Evolutionary conservation across 352 stramenopile species (phyloP).

Genomic region (Globisporangium orthogonon): DNA sequence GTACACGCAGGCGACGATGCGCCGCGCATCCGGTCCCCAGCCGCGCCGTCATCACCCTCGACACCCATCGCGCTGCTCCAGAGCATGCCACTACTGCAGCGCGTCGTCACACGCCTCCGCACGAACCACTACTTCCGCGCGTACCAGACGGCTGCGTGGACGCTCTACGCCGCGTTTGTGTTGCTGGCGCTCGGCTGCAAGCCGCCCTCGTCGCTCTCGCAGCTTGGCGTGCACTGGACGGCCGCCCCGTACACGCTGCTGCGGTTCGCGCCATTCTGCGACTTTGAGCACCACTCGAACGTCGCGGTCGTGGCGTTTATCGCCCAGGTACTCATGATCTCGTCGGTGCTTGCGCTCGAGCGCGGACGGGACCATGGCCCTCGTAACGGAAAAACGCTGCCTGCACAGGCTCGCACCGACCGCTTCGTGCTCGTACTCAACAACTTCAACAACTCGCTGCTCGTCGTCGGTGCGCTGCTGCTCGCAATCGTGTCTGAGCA

Average conservation of each 20-base stretch:
- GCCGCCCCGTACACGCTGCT: neutral
- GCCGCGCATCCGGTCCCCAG: constrained; percentile 28
- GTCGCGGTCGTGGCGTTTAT: constrained; percentile 63
- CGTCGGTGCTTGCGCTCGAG: constrained; percentile 64
- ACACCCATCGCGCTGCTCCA: constrained; percentile 16
- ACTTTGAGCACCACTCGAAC: constrained; percentile 37
- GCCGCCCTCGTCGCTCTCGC: constrained; percentile 1
- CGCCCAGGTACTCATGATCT: constrained; percentile 70
- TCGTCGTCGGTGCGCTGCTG: constrained; percentile 59
- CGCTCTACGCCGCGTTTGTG: constrained; percentile 49
- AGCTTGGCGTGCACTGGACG: neutral
- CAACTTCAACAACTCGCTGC: constrained; percentile 85
- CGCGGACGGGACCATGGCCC: constrained; percentile 28
- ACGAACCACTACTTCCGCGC: constrained; percentile 58
- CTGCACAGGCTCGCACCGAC: constrained; percentile 21
- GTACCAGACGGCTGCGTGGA: constrained; percentile 61
- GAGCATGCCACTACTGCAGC: constrained; percentile 10
- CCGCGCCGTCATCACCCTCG: constrained; percentile 17
- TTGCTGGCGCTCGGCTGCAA: constrained; percentile 30
- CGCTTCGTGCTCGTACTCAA: constrained; percentile 69
- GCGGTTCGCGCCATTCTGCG: constrained; percentile 24
- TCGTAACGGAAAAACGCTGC: neutral
- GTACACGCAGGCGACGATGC: constrained; percentile 17
- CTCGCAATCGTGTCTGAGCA: constrained; percentile 57
- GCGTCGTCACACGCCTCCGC: constrained; percentile 18